Evolutionary conservation across 345 rosid species (phyloP), one percentile per base, ranked within the genome.

Genomic region (Fremontodendron californicum): DNA sequence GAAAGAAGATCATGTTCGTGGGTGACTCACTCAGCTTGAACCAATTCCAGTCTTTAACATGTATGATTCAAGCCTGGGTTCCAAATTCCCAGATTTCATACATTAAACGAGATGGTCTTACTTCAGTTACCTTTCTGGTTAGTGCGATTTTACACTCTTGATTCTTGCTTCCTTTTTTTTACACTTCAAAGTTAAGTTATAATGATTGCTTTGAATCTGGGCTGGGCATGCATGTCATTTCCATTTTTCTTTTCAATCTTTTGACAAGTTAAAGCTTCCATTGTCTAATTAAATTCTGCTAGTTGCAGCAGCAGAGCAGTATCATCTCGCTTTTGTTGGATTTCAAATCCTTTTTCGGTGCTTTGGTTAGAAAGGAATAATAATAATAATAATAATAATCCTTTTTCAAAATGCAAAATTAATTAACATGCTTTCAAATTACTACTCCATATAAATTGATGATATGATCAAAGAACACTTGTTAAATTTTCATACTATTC

Each of bases 1-100:
- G 98, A 82, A 94, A 94, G 85, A 91, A 88, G 90, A 91, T 94
- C 40, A 94, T 94, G 98, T 94, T 94, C 74, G 98, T 94, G 54
- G 98, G 98, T 5, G 98, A 94, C 86, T 94, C 98, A 74, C 88
- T 94, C 84, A 93, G 95, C 84, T 75, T 79, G 69, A 93, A 94
- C 86, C 94, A 91, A 81, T 93, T 92, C 92, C 84, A 85, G 81
- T 94, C 98, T 18, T 80, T 94, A 27, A 81, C 87, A 37, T 94
- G 98, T 81, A 79, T 95, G 80, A 81, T 95, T 74, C 88, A 90
- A 35, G 40, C 94, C 25, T 90, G 88, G 85, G 88, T 90, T 13
- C 99, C 99, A 4, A 87, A 89, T 68, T 77, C 98, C 40, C 87
- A 74, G 80, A 81, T 81, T 78, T 66, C 79, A 1, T 75, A 89